Conservation (phyloP, 192 early-diverging fungal genomes). For the Coemansia sp. region DNA sequence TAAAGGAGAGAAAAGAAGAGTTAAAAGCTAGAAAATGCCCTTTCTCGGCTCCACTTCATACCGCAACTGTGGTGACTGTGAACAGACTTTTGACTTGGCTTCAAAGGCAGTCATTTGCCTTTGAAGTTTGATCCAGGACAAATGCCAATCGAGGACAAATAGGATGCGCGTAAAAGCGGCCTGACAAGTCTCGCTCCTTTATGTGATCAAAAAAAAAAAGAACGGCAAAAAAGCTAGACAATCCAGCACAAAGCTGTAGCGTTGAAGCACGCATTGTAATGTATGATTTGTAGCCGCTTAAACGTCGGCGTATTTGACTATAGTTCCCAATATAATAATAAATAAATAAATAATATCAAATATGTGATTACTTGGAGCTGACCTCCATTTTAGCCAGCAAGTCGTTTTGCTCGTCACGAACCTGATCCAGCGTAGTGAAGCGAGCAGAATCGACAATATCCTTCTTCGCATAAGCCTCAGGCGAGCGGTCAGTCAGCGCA, state of each 20-base stretch:
- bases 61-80: neutral
- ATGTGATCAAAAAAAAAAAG: too few relatives aligned
- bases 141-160: too few relatives aligned
- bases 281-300: too few relatives aligned
- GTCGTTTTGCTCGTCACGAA: slow-evolving; percentile 40
- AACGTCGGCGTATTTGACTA: too few relatives aligned
- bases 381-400: slow-evolving; percentile 31
- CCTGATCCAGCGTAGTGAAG: slow-evolving; percentile 23
- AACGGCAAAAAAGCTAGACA: too few relatives aligned
- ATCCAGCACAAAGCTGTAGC: too few relatives aligned
- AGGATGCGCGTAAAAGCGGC: too few relatives aligned
- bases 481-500: slow-evolving; percentile 36
- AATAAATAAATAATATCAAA: neutral
- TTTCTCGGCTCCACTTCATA: neutral
- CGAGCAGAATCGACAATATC: slow-evolving; percentile 5
- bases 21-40: neutral
- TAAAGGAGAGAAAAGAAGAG: neutral
- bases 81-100: neutral
- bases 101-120: neutral
- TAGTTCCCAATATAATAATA: neutral
- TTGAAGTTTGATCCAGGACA: neutral
- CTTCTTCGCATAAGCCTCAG: slow-evolving; percentile 26
- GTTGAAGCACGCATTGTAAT: too few relatives aligned
- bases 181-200: too few relatives aligned
- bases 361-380: neutral